Conservation (phyloP, 169 alveolate genomes). For the Cryptosporidium sp. region DNA sequence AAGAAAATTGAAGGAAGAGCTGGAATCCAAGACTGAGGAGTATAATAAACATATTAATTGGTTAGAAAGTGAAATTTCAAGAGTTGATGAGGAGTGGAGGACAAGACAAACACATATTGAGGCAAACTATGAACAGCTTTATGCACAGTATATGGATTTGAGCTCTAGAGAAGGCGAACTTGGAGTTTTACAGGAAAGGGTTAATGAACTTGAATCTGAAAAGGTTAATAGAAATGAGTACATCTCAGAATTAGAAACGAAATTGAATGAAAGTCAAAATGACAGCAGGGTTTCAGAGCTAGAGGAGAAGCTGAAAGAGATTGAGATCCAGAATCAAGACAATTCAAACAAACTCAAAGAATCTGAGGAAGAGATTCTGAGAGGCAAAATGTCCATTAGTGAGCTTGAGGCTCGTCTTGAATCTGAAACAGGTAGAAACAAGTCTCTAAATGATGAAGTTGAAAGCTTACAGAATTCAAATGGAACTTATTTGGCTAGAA, state of each 20-base stretch:
- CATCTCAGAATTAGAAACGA: not conserved
- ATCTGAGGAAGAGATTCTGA: constrained; percentile 9
- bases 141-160: constrained; percentile 22
- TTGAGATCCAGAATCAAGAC: not conserved
- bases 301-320: not conserved
- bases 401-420: constrained; percentile 19
- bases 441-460: not conserved
- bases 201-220: not conserved
- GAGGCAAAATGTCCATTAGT: not conserved
- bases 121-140: constrained; percentile 49
- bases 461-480: not conserved
- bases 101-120: constrained; percentile 40
- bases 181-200: not conserved
- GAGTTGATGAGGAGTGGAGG: constrained; percentile 70
- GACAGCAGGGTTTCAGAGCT: not conserved
- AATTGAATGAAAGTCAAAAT: not conserved
- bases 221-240: not conserved
- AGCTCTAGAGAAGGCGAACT: constrained; percentile 33
- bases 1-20: not conserved
- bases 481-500: not conserved
- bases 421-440: not conserved
- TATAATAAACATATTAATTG: constrained; percentile 15
- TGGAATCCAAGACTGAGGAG: constrained; percentile 8
- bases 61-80: constrained; percentile 11
- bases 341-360: not conserved